phyloP scores from a whole-genome alignment of 805 yeast genomes.

The Clavispora vitiphila region DNA sequence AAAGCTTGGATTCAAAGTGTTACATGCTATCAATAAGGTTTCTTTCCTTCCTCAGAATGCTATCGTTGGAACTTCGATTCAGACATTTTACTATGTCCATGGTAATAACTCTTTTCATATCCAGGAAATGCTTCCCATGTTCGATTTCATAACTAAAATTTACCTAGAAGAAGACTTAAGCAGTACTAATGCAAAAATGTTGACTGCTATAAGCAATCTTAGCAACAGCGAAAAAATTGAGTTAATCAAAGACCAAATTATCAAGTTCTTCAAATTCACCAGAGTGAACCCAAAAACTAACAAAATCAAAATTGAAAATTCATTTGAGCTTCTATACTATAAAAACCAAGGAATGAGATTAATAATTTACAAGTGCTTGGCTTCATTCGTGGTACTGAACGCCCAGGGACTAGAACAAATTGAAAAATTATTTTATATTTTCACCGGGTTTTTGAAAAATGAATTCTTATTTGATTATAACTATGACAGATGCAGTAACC shows the following conservation, averaged over 20 bases:
- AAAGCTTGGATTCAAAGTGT: conserved; percentile 48
- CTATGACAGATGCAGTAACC: conserved; percentile 25
- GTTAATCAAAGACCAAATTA: conserved; percentile 22
- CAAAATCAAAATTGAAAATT: conserved; percentile 33
- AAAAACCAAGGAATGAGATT: conserved; percentile 54
- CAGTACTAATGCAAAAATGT: conserved; percentile 19
- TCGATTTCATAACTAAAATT: conserved; percentile 21
- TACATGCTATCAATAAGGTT: conserved; percentile 47
- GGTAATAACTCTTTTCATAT: conserved; percentile 15
- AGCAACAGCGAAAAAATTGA: conserved; percentile 20
- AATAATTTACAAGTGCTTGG: conserved; percentile 48
- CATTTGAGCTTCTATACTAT: conserved; percentile 53
- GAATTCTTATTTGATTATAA: conserved; percentile 41
- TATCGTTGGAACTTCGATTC: conserved; percentile 43
- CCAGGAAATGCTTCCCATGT: conserved; percentile 24
- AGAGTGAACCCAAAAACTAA: conserved; percentile 11
- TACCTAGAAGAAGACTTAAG: conserved; percentile 19
- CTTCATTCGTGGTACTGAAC: conserved; percentile 40
- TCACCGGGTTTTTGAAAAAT: conserved; percentile 35
- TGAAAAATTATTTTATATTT: conserved; percentile 26
- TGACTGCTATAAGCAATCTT: conserved; percentile 14
- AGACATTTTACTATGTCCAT: conserved; percentile 26
- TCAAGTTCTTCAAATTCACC: conserved; percentile 18
- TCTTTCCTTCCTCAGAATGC: conserved; percentile 52
- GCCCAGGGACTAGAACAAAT: conserved; percentile 14